These are phyloP conservation scores for Biscogniauxia mediterranea DNA, from an alignment of 2,329 filamentous ascomycete genomes.

Conservation along the genomic window DNA sequence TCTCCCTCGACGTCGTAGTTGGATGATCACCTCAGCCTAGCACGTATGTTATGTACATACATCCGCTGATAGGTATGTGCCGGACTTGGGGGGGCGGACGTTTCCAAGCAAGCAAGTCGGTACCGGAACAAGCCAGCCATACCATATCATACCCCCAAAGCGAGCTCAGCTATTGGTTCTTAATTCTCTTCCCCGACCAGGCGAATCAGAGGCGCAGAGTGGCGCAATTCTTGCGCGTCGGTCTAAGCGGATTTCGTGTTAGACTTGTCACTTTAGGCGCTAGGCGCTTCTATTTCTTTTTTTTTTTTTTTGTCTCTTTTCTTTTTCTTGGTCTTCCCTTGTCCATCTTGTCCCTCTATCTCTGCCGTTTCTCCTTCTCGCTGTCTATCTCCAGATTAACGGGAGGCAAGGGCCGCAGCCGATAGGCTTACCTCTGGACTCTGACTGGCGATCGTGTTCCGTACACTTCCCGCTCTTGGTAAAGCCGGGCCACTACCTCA, in stretches of 20 bases:
- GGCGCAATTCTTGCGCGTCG: background rate
- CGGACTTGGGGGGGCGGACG: background rate
- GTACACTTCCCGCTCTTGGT: background rate
- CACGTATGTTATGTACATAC: background rate
- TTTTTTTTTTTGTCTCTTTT: conserved; percentile 1
- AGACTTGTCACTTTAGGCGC: background rate
- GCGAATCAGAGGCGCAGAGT: background rate
- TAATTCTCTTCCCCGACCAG: background rate
- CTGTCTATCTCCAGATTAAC: background rate
- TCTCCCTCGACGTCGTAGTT: background rate
- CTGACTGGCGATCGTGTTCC: background rate
- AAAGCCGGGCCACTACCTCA: background rate
- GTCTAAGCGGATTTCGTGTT: background rate
- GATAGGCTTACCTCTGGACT: background rate
- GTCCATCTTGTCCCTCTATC: background rate
- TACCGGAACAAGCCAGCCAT: background rate
- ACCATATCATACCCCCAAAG: background rate
- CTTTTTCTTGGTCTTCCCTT: background rate
- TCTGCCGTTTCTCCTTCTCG: background rate
- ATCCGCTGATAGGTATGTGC: background rate
- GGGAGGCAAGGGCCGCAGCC: background rate
- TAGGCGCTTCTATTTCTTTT: background rate
- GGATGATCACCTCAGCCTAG: background rate
- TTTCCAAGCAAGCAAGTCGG: background rate
- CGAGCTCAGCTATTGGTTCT: background rate